These are phyloP conservation scores for Miscanthus lutarioriparius DNA, from an alignment of 176 grass and related monocot genomes.

Conservation along the genomic window DNA sequence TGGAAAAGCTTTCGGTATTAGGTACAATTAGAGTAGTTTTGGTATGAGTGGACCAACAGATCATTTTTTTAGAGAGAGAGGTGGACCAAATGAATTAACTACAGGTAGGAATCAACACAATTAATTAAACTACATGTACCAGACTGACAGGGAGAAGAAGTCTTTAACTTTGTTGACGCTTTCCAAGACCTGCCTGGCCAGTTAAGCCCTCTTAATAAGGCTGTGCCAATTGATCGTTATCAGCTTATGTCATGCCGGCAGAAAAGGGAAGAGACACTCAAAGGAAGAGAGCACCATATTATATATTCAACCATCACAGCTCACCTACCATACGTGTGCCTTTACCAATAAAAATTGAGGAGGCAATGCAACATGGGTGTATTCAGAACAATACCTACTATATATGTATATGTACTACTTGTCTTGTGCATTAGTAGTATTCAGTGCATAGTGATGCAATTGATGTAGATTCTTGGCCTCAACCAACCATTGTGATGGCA, in stretches of 20 bases:
- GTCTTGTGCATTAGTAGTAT: neutral
- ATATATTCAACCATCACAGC: slow-evolving; percentile 16
- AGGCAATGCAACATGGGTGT: slow-evolving; percentile 21
- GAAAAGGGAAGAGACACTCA: neutral
- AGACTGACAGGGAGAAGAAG: slow-evolving; percentile 16
- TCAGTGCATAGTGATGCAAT: slow-evolving; percentile 14
- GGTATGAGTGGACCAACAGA: slow-evolving; percentile 25
- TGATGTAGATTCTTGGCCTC: slow-evolving; percentile 25
- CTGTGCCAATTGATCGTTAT: slow-evolving; percentile 14
- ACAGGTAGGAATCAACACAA: slow-evolving; percentile 2
- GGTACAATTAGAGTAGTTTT: slow-evolving; percentile 8
- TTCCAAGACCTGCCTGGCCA: neutral
- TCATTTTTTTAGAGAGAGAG: neutral
- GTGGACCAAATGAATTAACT: neutral
- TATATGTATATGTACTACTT: neutral
- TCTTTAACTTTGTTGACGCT: slow-evolving; percentile 24
- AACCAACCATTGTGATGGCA: neutral
- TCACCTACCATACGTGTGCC: neutral
- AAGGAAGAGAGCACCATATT: neutral
- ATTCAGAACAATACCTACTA: neutral
- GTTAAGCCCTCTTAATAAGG: slow-evolving; percentile 14
- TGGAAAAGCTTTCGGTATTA: slow-evolving; percentile 6
- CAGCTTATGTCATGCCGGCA: slow-evolving; percentile 13
- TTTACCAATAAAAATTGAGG: neutral
- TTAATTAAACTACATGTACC: slow-evolving; percentile 2